Evolutionary conservation across 2,329 filamentous ascomycete species (phyloP).

Genomic region (Cladophialophora yegresii): DNA sequence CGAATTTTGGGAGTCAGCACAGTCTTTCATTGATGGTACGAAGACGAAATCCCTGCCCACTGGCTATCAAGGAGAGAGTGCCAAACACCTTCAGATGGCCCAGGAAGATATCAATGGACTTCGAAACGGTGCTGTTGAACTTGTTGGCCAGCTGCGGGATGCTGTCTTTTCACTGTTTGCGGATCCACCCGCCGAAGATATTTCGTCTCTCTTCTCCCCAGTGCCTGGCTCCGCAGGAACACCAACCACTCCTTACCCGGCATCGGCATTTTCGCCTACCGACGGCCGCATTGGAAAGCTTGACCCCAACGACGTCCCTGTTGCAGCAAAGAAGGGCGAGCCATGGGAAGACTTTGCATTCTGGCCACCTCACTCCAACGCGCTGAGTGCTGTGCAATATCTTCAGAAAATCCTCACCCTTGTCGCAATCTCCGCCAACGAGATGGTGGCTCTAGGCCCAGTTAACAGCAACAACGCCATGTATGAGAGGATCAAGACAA

Average conservation of each 20-base stretch:
- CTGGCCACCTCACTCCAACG: conserved; percentile 92
- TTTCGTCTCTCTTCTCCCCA: conserved; percentile 83
- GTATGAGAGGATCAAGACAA: conserved; percentile 70
- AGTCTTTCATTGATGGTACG: conserved; percentile 84
- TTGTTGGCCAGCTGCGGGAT: conserved; percentile 81
- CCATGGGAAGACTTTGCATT: conserved; percentile 93
- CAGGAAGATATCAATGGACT: conserved; percentile 69
- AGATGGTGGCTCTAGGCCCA: conserved; percentile 75
- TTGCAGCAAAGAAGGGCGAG: conserved; percentile 75
- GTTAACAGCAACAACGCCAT: conserved; percentile 59
- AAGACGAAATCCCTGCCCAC: conserved; percentile 77
- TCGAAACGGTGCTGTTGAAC: conserved; percentile 74
- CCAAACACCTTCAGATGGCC: conserved; percentile 77
- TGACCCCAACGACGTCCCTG: conserved; percentile 73
- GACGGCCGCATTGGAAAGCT: conserved; percentile 74
- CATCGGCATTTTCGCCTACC: conserved; percentile 61
- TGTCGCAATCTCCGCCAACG: conserved; percentile 81
- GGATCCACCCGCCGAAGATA: conserved; percentile 84
- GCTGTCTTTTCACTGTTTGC: conserved; percentile 80
- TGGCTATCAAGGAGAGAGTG: conserved; percentile 79
- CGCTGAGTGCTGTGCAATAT: conserved; percentile 87
- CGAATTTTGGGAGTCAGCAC: conserved; percentile 90
- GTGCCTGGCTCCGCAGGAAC: conserved; percentile 50
- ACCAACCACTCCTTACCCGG: conserved; percentile 65
- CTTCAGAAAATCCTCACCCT: conserved; percentile 78